phyloP scores from a whole-genome alignment of 164 flowering plant genomes.

The Aristolochia californica region DNA sequence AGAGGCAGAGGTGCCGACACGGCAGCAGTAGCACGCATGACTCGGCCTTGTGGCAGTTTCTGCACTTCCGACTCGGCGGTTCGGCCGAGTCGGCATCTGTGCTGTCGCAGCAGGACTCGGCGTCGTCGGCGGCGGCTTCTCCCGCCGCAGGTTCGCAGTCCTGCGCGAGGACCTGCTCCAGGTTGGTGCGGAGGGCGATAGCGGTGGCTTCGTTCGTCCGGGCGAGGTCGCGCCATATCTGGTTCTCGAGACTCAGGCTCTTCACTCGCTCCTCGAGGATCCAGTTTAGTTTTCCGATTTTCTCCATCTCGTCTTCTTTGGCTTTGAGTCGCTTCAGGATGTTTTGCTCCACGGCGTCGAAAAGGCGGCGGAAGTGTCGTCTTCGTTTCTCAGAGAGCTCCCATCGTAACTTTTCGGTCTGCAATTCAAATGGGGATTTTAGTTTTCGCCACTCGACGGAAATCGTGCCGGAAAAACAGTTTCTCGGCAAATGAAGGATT shows the following conservation, averaged over 20 bases:
- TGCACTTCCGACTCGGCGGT: constrained; percentile 9
- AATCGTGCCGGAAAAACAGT: no score
- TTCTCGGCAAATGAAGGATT: no score
- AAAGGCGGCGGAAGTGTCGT: constrained; percentile 29
- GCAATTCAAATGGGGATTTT: constrained; percentile 9
- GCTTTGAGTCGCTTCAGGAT: constrained; percentile 36
- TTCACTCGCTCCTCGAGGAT: constrained; percentile 48
- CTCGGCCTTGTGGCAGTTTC: constrained; percentile 28
- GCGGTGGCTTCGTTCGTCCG: constrained; percentile 70
- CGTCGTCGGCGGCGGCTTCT: constrained; percentile 17
- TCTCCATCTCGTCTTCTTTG: constrained; percentile 59
- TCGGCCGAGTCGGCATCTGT: constrained; percentile 5
- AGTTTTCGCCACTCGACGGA: no score
- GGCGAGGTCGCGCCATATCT: constrained; percentile 68
- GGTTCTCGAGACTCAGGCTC: constrained; percentile 49
- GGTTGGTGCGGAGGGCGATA: constrained; percentile 40
- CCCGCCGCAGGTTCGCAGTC: constrained; percentile 13
- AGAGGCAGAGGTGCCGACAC: constrained; percentile 59
- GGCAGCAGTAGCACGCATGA: constrained; percentile 51
- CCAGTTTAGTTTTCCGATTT: constrained; percentile 47
- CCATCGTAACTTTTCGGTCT: constrained; percentile 51
- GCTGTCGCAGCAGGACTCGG: constrained; percentile 18
- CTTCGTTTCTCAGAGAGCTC: constrained; percentile 43
- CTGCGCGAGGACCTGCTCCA: constrained; percentile 48
- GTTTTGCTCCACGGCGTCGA: constrained; percentile 34